Percentiles rank a stretch among this genome's conserved stretches.
phyloP scores from a whole-genome alignment of 2,329 filamentous ascomycete genomes.

The Hypoxylon sp. region DNA sequence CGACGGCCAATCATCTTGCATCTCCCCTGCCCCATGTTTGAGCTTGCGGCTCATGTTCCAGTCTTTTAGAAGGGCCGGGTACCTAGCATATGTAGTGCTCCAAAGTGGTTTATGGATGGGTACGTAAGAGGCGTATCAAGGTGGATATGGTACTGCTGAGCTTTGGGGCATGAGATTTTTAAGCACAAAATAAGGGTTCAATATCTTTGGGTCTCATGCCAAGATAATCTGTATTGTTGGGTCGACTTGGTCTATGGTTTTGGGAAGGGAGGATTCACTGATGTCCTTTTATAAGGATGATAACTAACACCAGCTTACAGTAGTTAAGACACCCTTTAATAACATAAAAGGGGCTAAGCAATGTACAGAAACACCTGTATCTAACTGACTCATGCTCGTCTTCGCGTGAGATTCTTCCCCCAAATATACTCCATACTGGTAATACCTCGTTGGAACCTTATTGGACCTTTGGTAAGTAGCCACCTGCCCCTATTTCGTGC shows the following conservation, averaged over 20 bases:
- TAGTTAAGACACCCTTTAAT: constrained; percentile 18
- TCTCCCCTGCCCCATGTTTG: constrained; percentile 20
- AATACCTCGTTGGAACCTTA: constrained; percentile 3
- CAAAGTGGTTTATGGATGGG: constrained; percentile 1
- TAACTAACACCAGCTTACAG: background rate
- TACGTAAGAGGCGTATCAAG: constrained; percentile 15
- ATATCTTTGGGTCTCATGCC: constrained; percentile 3
- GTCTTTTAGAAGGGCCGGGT: constrained; percentile 5
- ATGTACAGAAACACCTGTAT: constrained; percentile 31
- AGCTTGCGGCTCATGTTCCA: constrained; percentile 36
- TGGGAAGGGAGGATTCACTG: background rate
- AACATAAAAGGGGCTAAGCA: constrained; percentile 14
- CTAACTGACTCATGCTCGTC: constrained; percentile 19
- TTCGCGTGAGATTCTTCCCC: constrained; percentile 5
- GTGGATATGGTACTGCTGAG: background rate
- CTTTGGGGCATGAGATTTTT: background rate
- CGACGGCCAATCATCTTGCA: constrained; percentile 26
- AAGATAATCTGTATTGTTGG: constrained; percentile 13
- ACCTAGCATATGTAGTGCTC: constrained; percentile 1
- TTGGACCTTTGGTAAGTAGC: constrained; percentile 5
- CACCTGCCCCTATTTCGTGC: too few species aligned
- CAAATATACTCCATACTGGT: constrained; percentile 13
- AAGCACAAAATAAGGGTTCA: too few species aligned
- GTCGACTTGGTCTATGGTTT: constrained; percentile 1
- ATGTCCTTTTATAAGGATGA: constrained; percentile 4